Evolutionary conservation across 768 basidiomycete genomes (phyloP), one percentile per base, ranked within the genome.

Genomic region (Glaciozyma antarctica): DNA sequence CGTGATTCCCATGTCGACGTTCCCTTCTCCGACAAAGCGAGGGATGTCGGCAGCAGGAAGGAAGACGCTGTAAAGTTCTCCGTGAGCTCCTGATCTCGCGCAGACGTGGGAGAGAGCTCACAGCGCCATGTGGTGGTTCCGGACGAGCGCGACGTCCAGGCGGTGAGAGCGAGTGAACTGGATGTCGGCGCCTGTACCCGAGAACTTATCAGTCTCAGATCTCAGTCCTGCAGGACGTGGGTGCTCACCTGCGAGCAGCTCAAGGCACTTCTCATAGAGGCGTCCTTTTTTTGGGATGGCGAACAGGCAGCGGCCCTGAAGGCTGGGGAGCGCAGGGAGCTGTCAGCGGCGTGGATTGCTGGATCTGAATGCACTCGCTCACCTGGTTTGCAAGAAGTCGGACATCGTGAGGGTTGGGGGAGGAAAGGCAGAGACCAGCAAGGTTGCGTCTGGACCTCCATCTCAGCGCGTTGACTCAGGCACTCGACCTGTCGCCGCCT

Each of bases 271-370:
- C 53, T 97, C 94, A 72, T 94, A 82, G 63, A 99, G 80, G 70
- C 94, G 81, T 62, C 90, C 90, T 84, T 98, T 99, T 81, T 98
- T 98, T 2, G 94, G 94, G 72, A 99, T 89, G 13, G 93, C 94
- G 72, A 99, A 94, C 47, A 99, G 80, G 66, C 94, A 75, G 51
- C 92, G 84, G 55, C 90, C 91, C 66, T 89, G 82, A 61, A 98
- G 81, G 24, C 85, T 78, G 70, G 91, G 88, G n/a, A 41, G 38
- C 38, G 38, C 38, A 12, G 38, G 2, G 38, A 41, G 38, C 8
- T 41, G 38, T 41, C 38, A 41, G 38, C 38, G n/a, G 38, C 38
- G 38, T 10, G 38, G 13, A 15, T 5, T 5, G 38, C 38, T 6
- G 38, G 38, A 5, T 15, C 8, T 12, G 38, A 41, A 41, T 12